phyloP scores from a whole-genome alignment of 495 filamentous ascomycete species.

The Xanthoparmelia taractica region DNA sequence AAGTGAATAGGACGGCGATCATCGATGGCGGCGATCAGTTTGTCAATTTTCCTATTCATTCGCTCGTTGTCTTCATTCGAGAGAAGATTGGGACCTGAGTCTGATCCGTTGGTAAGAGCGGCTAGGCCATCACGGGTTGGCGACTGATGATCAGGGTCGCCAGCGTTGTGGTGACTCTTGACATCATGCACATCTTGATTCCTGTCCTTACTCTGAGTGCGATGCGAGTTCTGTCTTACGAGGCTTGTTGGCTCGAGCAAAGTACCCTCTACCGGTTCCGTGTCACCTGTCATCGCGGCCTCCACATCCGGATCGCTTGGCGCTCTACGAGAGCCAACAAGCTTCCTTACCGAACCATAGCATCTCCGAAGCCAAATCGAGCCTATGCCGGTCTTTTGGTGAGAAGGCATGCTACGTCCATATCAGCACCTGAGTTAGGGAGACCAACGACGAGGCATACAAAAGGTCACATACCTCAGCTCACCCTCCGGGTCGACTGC shows the following conservation, averaged over 20 bases:
- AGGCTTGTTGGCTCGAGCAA: neutral
- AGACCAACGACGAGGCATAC: too few species aligned
- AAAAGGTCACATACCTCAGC: too few species aligned
- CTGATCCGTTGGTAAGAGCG: neutral
- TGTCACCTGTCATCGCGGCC: neutral
- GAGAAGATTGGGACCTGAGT: neutral
- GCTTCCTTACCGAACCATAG: neutral
- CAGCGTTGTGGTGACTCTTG: neutral
- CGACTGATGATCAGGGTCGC: neutral
- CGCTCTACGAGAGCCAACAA: neutral
- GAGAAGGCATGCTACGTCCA: neutral
- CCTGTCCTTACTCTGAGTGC: too few species aligned
- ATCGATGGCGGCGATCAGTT: neutral
- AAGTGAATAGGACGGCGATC: constrained; percentile 11
- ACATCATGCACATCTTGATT: neutral
- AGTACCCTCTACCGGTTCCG: neutral
- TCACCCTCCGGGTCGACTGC: too few species aligned
- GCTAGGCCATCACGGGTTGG: neutral
- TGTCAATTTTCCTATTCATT: constrained; percentile 5
- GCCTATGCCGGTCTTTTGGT: accelerated
- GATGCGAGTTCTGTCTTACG: neutral
- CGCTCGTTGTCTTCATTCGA: constrained; percentile 1
- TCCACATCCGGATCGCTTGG: neutral
- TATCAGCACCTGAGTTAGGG: neutral
- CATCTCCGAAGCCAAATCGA: neutral